A percentile compares a stretch with the other conserved stretches of the same genome.
Evolutionary conservation across 345 rosid species (phyloP).

Genomic region (Citrus australasica): DNA sequence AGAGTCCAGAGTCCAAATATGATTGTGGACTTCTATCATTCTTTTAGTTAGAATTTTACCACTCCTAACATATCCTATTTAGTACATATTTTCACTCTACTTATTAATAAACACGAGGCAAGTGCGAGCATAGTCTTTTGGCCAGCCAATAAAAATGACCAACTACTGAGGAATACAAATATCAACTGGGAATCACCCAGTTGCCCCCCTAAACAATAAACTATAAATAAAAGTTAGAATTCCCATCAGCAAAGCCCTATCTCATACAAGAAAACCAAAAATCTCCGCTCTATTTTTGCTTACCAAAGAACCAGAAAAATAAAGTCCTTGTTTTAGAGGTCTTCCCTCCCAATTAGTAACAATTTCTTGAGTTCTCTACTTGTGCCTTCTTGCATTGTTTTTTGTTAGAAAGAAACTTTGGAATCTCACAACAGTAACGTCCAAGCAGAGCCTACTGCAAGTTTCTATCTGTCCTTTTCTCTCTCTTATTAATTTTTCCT

Average conservation of each 20-base stretch:
- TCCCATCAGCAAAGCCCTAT: background rate
- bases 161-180: background rate
- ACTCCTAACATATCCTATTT: background rate
- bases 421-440: conserved; percentile 24
- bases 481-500: background rate
- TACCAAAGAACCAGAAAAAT: background rate
- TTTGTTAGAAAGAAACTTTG: too few relatives aligned
- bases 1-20: background rate
- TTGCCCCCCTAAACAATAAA: background rate
- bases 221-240: background rate
- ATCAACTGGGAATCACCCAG: background rate
- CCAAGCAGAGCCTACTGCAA: conserved; percentile 7
- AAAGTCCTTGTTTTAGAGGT: background rate
- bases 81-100: background rate
- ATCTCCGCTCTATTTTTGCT: background rate
- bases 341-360: background rate
- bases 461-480: conserved; percentile 6
- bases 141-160: background rate
- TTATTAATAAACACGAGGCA: background rate
- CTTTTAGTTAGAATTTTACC: background rate
- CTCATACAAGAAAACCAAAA: background rate
- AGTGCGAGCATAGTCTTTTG: background rate
- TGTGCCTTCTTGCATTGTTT: background rate
- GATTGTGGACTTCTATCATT: background rate
- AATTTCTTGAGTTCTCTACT: conserved; percentile 7